Conservation (phyloP, 139 green algal species). For the Picochlorum sp. region DNA sequence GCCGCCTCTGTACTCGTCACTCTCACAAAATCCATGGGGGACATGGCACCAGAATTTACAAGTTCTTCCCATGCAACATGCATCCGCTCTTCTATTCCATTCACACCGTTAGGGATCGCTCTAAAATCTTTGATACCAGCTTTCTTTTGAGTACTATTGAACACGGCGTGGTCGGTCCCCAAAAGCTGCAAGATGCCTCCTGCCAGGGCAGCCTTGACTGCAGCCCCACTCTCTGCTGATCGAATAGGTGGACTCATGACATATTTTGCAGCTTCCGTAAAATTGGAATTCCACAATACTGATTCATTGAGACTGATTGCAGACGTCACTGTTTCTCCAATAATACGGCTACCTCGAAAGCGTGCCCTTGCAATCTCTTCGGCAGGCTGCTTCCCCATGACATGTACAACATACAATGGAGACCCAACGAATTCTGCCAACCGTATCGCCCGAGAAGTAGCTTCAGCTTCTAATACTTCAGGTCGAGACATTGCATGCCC, state of each 20-base stretch:
- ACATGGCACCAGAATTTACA: slow-evolving; percentile 66
- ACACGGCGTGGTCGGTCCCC: slow-evolving; percentile 85
- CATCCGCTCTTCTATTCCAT: slow-evolving; percentile 92
- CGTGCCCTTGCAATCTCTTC: slow-evolving; percentile 48
- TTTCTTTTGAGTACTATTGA: slow-evolving; percentile 86
- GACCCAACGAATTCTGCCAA: slow-evolving; percentile 68
- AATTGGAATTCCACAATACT: slow-evolving; percentile 68
- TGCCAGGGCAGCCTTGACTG: slow-evolving; percentile 27
- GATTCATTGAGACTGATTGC: slow-evolving; percentile 70
- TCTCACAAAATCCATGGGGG: slow-evolving; percentile 69
- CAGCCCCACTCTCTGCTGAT: slow-evolving; percentile 28
- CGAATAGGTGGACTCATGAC: slow-evolving; percentile 94
- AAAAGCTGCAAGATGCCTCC: slow-evolving; percentile 41
- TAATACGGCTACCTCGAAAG: slow-evolving; percentile 37
- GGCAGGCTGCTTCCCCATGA: slow-evolving; percentile 82
- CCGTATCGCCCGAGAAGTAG: slow-evolving; percentile 72
- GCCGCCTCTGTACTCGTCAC: slow-evolving; percentile 77
- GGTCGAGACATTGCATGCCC: slow-evolving; percentile 82
- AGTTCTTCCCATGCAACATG: slow-evolving; percentile 81
- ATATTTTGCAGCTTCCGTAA: slow-evolving; percentile 58
- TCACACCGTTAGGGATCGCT: slow-evolving; percentile 91
- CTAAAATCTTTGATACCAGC: slow-evolving; percentile 77
- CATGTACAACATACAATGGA: slow-evolving; percentile 96
- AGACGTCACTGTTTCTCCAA: slow-evolving; percentile 72
- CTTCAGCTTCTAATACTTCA: slow-evolving; percentile 76